These are phyloP conservation scores for Shiraia sp. DNA, from an alignment of 2,329 filamentous ascomycete genomes.

Conservation along the genomic window DNA sequence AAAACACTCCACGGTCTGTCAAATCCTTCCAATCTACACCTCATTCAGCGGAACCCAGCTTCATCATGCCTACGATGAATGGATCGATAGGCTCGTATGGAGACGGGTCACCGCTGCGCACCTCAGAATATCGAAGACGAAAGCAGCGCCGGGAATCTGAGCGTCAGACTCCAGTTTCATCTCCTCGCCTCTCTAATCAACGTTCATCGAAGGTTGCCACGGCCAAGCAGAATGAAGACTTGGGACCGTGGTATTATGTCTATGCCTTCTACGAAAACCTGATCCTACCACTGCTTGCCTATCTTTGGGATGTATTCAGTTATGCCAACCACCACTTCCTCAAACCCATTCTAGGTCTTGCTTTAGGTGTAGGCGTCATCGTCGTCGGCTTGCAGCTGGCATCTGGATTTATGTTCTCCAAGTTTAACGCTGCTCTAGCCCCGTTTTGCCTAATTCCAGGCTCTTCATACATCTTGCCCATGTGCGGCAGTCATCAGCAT, in stretches of 20 bases:
- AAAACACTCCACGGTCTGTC: constrained; percentile 8
- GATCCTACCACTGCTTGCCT: constrained; percentile 47
- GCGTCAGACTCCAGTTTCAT: constrained; percentile 4
- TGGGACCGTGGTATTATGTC: constrained; percentile 27
- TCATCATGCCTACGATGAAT: constrained; percentile 49
- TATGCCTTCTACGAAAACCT: constrained; percentile 38
- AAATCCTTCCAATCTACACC: constrained; percentile 17
- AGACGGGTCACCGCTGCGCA: constrained; percentile 25
- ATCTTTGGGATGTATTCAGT: constrained; percentile 60
- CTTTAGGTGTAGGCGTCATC: constrained; percentile 56
- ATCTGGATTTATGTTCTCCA: constrained; percentile 63
- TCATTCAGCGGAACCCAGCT: constrained; percentile 39
- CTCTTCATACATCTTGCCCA: constrained; percentile 64
- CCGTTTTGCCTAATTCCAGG: constrained; percentile 74
- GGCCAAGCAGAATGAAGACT: constrained; percentile 14
- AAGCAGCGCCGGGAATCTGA: constrained; percentile 9
- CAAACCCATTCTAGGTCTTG: constrained; percentile 63
- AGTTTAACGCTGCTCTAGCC: constrained; percentile 66
- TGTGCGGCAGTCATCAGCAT: constrained; percentile 50
- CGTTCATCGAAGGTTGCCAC: not conserved
- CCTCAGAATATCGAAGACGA: constrained; percentile 24
- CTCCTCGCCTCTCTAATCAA: constrained; percentile 7
- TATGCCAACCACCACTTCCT: constrained; percentile 63
- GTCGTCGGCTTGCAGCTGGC: constrained; percentile 62
- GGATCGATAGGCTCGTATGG: constrained; percentile 23